Evolutionary conservation across 331 rosid species (phyloP).

Genomic region (Saraca asoca): DNA sequence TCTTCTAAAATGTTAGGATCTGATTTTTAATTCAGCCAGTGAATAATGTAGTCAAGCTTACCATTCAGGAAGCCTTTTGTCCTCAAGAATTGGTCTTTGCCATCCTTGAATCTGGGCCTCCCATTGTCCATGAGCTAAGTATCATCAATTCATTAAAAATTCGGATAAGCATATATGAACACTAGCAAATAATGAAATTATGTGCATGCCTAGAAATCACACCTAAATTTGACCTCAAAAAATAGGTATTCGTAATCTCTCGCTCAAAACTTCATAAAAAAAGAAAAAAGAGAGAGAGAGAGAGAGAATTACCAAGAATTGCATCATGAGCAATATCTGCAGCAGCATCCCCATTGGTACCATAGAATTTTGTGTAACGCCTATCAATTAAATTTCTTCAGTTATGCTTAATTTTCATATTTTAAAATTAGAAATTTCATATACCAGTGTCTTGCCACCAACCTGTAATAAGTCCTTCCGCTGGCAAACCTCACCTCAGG

Average conservation of each 20-base stretch:
- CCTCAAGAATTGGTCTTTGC: constrained; percentile 93
- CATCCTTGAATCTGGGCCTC: constrained; percentile 88
- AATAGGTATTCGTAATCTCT: constrained; percentile 24
- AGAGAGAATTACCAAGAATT: constrained; percentile 64
- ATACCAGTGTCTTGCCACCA: constrained; percentile 36
- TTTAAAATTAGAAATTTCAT: constrained; percentile 18
- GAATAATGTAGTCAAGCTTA: constrained; percentile 43
- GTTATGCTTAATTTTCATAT: constrained; percentile 21
- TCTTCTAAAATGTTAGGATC: constrained; percentile 36
- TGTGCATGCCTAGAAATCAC: constrained; percentile 26
- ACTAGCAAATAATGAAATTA: constrained; percentile 17
- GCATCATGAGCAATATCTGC: constrained; percentile 89
- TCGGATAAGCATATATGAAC: constrained; percentile 24
- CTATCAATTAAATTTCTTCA: constrained; percentile 51
- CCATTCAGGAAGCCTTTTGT: constrained; percentile 95
- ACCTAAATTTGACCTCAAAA: constrained; percentile 28
- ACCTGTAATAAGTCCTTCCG: constrained; percentile 78
- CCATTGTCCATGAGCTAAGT: constrained; percentile 70
- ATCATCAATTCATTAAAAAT: constrained; percentile 31
- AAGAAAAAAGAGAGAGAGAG: neutral
- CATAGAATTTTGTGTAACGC: constrained; percentile 91
- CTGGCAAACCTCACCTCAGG: constrained; percentile 72
- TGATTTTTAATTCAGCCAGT: constrained; percentile 10
- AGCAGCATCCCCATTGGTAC: constrained; percentile 76
- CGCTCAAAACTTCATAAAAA: constrained; percentile 15